phyloP scores from a whole-genome alignment of 768 basidiomycete species.

The Boletus pseudo-olivaceus region DNA sequence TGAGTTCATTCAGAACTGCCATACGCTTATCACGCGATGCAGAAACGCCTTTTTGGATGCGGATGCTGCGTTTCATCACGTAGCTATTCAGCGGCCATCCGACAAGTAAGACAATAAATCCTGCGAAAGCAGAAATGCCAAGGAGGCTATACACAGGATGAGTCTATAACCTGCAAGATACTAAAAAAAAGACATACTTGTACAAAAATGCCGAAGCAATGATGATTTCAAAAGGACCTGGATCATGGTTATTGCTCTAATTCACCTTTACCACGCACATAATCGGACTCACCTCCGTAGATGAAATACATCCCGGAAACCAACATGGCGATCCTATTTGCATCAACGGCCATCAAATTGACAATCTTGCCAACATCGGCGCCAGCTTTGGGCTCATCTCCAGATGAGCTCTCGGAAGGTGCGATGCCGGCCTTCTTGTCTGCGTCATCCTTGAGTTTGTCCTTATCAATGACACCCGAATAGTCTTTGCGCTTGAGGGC shows the following conservation, averaged over 20 bases:
- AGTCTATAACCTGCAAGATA: constrained; percentile 19
- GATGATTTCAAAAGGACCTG: constrained; percentile 73
- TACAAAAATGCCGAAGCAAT: constrained; percentile 75
- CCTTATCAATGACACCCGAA: constrained; percentile 67
- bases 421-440: constrained; percentile 18
- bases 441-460: constrained; percentile 28
- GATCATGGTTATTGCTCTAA: background rate
- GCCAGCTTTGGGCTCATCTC: constrained; percentile 60
- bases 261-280: too few species aligned
- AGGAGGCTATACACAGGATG: constrained; percentile 53
- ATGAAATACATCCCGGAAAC: constrained; percentile 58
- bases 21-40: constrained; percentile 42
- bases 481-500: constrained; percentile 80
- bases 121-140: constrained; percentile 45
- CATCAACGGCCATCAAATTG: constrained; percentile 82
- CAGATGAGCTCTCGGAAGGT: constrained; percentile 25
- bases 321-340: constrained; percentile 56
- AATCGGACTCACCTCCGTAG: constrained; percentile 50
- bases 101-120: constrained; percentile 39
- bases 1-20: constrained; percentile 43
- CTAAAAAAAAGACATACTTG: constrained; percentile 41
- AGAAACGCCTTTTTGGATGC: constrained; percentile 33
- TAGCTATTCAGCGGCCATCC: constrained; percentile 40
- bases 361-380: constrained; percentile 90
- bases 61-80: constrained; percentile 36